Conservation (phyloP, 495 filamentous ascomycete genomes). For the Tuber calosporum region DNA sequence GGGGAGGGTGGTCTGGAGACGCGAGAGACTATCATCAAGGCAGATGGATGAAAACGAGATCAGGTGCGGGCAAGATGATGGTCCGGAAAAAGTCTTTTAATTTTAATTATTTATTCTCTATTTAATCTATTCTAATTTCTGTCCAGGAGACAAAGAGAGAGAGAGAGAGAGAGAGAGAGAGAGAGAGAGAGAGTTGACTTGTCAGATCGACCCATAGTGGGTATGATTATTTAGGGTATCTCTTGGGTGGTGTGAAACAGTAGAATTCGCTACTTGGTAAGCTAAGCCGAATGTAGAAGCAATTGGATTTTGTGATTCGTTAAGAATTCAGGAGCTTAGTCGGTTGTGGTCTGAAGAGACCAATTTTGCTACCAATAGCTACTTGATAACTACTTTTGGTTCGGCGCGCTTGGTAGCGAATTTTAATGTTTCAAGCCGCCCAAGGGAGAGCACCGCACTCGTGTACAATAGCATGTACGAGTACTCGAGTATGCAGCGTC, state of each 20-base stretch:
- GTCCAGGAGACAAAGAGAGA: not conserved
- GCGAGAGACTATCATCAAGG: not conserved
- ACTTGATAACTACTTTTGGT: no score
- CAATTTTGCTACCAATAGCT: no score
- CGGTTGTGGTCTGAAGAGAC: no score
- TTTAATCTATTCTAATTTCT: not conserved
- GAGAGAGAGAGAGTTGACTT: not conserved
- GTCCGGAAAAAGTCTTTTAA: not conserved
- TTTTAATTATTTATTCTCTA: not conserved
- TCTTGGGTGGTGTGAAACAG: no score
- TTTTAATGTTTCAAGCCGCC: no score
- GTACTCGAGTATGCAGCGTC: no score
- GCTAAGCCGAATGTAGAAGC: no score
- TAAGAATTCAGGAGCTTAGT: no score
- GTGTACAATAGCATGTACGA: not conserved
- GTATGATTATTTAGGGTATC: not conserved
- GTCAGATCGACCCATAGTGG: not conserved
- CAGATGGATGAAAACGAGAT: not conserved
- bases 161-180: no score
- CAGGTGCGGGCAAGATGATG: not conserved
- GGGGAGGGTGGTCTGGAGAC: not conserved
- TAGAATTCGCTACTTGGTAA: no score
- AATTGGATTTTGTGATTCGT: no score
- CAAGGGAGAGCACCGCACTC: not conserved
- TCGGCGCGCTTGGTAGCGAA: no score